Conservation (phyloP, 2,329 filamentous ascomycete genomes). For the Tolypocladium inflatum region DNA sequence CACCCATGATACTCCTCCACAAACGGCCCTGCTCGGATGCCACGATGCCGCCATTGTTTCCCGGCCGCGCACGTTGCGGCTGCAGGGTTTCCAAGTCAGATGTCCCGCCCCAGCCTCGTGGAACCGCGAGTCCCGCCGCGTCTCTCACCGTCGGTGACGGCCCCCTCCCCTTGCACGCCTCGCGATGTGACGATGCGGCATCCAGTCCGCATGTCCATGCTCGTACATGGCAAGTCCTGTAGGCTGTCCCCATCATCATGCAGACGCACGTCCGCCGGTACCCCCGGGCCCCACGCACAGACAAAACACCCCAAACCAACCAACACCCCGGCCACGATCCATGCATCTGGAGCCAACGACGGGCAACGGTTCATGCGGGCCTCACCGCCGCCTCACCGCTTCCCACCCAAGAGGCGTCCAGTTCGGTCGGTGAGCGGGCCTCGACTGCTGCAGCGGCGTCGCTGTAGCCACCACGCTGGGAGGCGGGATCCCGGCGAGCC, state of each 20-base stretch:
- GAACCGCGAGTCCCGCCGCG: neutral
- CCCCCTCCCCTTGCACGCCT: neutral
- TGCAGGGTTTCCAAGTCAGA: neutral
- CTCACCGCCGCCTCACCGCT: conserved; percentile 6
- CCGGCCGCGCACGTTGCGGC: neutral
- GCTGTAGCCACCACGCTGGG: neutral
- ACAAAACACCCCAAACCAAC: neutral
- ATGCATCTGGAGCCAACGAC: neutral
- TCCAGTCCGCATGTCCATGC: neutral
- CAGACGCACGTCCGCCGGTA: neutral
- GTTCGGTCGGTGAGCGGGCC: neutral
- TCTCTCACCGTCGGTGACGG: neutral
- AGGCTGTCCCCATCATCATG: neutral
- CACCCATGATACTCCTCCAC: neutral
- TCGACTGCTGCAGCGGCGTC: neutral
- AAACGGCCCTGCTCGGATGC: neutral
- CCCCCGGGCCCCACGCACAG: neutral
- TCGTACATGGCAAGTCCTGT: neutral
- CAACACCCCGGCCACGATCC: neutral
- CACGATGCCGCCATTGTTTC: neutral
- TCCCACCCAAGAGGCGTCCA: neutral
- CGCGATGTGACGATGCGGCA: neutral
- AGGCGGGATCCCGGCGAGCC: neutral
- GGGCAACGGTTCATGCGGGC: conserved; percentile 2
- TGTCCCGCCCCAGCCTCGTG: neutral